Base-by-base conservation (phyloP, 1,284 basidiomycete species). In the Irpex sp. region DNA sequence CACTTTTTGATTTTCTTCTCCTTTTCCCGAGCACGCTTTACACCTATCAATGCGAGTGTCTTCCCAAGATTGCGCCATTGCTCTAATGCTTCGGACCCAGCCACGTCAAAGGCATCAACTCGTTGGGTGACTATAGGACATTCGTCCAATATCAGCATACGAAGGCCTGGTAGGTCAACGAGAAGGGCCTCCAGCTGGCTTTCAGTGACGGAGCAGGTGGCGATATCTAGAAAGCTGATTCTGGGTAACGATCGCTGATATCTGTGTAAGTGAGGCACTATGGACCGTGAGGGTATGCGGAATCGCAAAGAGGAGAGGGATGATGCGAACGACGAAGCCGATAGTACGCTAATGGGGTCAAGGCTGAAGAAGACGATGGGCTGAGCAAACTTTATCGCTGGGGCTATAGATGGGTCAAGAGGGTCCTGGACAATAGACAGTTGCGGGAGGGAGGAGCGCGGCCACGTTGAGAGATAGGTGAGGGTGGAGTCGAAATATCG, bases 291-390 rank as follows among this genome's bases (percentile, higher is more conserved):
- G 16, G 88, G 89, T 42, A 90, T 76, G 49, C 84, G 83, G 36
- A 91, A 70, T 10, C 85, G 79, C 55, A 90, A 71, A 56, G 78
- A 72, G 8, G 69, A 75, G 54, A 86, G 71, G 16, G 77, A 69
- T 37, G 66, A 69, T 33, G 81, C 63, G 45, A 75, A 73, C 0
- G 76, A 72, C 3, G 87, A 84, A 52, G 75, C 75, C 7, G 81
- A 70, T 55, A 90, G 75, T 1, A 67, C 65, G 2, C 78, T 66
- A 59, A 84, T 51, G 2, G 79, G 72, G 51, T 86, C 80, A 35
- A 90, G 77, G 18, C 78, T 79, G 69, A 88, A 88, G 74, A 91
- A 90, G 4, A 90, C 87, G 57, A 91, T 73, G 0, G 89, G 88
- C 67, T 91, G 88, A 1, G 89, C 88, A 62, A 91, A 91, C 48